phyloP scores from a whole-genome alignment of 1,284 basidiomycete genomes.

The Meira miltonrushii region DNA sequence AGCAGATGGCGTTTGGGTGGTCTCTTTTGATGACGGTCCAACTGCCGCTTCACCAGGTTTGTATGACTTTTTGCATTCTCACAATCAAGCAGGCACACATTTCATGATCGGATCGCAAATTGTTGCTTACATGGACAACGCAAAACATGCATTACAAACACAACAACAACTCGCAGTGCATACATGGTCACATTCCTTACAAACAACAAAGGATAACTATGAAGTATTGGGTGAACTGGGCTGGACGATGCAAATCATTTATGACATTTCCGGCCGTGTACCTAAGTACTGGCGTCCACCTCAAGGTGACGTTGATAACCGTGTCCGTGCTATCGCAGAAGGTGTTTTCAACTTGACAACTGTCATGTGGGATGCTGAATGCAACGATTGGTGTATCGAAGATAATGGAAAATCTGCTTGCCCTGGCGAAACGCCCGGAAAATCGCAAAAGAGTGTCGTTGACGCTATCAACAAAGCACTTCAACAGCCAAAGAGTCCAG shows the following conservation, averaged over 20 bases:
- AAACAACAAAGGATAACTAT: constrained; percentile 66
- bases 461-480: constrained; percentile 16
- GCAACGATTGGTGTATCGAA: constrained; percentile 17
- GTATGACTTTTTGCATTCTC: constrained; percentile 19
- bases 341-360: constrained; percentile 59
- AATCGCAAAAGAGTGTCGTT: constrained; percentile 19
- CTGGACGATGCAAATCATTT: constrained; percentile 24
- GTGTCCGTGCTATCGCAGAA: constrained; percentile 65
- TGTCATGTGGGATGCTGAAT: constrained; percentile 65
- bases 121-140: constrained; percentile 1
- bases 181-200: constrained; percentile 56
- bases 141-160: constrained; percentile 9
- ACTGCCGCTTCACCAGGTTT: constrained; percentile 7
- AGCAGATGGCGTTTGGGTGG: constrained; percentile 21
- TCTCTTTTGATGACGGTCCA: constrained; percentile 49
- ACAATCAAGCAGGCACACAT: constrained; percentile 37
- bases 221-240: constrained; percentile 19
- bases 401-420: constrained; percentile 21
- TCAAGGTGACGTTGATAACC: constrained; percentile 21
- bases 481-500: constrained; percentile 55
- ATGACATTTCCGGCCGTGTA: constrained; percentile 18
- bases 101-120: constrained; percentile 24
- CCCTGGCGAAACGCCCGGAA: constrained; percentile 25
- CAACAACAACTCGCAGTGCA: constrained; percentile 55
- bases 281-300: constrained; percentile 16